Evolutionary conservation across 441 rosid genomes (phyloP).

Genomic region (Gossypium laxum): DNA sequence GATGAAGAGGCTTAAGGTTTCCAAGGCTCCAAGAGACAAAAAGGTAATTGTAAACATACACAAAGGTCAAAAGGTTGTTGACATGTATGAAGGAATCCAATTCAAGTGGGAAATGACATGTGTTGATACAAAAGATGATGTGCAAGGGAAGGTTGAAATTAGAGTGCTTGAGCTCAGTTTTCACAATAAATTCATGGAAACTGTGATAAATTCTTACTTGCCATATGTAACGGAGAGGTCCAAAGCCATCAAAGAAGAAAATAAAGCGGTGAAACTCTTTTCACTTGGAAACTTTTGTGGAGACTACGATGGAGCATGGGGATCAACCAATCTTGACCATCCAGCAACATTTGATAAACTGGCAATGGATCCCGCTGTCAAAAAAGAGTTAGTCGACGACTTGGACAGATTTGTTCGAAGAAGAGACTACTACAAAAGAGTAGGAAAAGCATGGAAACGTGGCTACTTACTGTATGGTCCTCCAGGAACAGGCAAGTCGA

Average conservation of each 20-base stretch:
- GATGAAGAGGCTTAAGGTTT: not conserved
- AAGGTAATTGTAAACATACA: not conserved
- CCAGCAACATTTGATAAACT: slow-evolving; percentile 28
- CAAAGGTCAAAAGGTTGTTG: not conserved
- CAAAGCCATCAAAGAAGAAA: slow-evolving; percentile 21
- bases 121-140: not conserved
- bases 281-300: slow-evolving; percentile 3
- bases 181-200: slow-evolving; percentile 14
- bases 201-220: slow-evolving; percentile 8
- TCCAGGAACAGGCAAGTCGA: slow-evolving; percentile 20
- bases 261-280: slow-evolving; percentile 1
- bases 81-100: not conserved
- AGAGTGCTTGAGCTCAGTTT: slow-evolving; percentile 16
- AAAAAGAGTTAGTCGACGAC: slow-evolving; percentile 23
- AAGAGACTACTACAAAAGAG: slow-evolving; percentile 21
- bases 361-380: slow-evolving; percentile 22
- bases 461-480: slow-evolving; percentile 21
- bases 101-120: not conserved
- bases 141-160: not conserved
- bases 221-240: slow-evolving; percentile 19
- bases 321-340: slow-evolving; percentile 28
- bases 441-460: slow-evolving; percentile 30
- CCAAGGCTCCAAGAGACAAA: not conserved
- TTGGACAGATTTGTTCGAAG: slow-evolving; percentile 27
- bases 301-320: slow-evolving; percentile 5